These are phyloP conservation scores for Aspergillus ostianus DNA, from an alignment of 495 filamentous ascomycete genomes.

Conservation along the genomic window DNA sequence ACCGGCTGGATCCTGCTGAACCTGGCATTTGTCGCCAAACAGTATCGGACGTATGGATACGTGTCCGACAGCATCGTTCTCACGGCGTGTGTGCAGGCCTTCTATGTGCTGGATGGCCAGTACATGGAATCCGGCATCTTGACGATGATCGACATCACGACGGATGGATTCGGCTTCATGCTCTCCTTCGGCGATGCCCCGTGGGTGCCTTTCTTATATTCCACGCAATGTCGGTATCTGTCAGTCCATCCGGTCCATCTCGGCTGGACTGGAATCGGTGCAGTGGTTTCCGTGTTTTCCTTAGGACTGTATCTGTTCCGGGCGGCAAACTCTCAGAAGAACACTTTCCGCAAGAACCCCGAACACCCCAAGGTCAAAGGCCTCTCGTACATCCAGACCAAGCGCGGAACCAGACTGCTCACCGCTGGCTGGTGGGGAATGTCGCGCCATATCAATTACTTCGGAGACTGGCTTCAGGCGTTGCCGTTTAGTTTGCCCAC, in stretches of 20 bases:
- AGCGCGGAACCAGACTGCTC: conserved; percentile 69
- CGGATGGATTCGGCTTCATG: conserved; percentile 89
- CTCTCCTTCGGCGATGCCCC: conserved; percentile 79
- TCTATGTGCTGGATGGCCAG: conserved; percentile 74
- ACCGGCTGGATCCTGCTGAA: conserved; percentile 79
- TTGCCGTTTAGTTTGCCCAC: conserved; percentile 85
- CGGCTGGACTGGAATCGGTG: conserved; percentile 53
- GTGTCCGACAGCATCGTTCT: conserved; percentile 79
- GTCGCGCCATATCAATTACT: conserved; percentile 84
- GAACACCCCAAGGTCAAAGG: conserved; percentile 66
- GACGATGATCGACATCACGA: conserved; percentile 85
- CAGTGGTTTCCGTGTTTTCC: conserved; percentile 56
- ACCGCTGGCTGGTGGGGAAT: conserved; percentile 85
- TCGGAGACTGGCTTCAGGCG: conserved; percentile 84
- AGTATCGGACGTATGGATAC: conserved; percentile 71
- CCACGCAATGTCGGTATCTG: conserved; percentile 74
- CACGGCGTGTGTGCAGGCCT: conserved; percentile 63
- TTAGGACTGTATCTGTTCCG: conserved; percentile 82
- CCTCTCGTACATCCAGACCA: conserved; percentile 76
- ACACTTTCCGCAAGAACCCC: conserved; percentile 76
- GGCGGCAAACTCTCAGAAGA: conserved; percentile 77
- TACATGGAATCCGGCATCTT: conserved; percentile 79
- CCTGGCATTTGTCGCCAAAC: conserved; percentile 71
- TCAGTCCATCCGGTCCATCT: conserved; percentile 71
- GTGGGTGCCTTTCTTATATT: conserved; percentile 86